phyloP scores from a whole-genome alignment of 2,329 filamentous ascomycete species.

The Aaosphaeria pasadenensis region DNA sequence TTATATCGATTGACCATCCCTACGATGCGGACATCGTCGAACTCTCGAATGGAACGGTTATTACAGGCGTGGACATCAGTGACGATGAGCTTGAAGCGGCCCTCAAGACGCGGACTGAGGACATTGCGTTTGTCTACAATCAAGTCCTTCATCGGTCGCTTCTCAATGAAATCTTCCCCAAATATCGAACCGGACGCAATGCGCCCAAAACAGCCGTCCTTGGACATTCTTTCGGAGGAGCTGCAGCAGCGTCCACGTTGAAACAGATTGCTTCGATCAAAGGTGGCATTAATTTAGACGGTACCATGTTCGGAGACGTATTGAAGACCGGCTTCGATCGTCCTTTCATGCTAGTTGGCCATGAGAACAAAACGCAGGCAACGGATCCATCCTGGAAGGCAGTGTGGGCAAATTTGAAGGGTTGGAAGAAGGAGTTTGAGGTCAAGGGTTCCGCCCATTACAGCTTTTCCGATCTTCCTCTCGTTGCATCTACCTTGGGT shows the following conservation, averaged over 20 bases:
- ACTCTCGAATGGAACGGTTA: constrained; percentile 43
- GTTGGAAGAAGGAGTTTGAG: constrained; percentile 25
- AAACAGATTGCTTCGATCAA: constrained; percentile 11
- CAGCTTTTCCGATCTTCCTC: constrained; percentile 24
- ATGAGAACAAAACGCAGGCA: constrained; percentile 25
- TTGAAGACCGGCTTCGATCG: constrained; percentile 9
- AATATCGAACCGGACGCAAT: neutral
- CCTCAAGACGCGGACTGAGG: constrained; percentile 17
- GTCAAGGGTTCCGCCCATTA: constrained; percentile 23
- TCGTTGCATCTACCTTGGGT: constrained; percentile 12
- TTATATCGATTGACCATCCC: constrained; percentile 51
- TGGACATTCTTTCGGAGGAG: constrained; percentile 39
- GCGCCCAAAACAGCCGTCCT: constrained; percentile 15
- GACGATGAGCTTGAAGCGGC: constrained; percentile 18
- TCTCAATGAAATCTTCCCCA: constrained; percentile 7
- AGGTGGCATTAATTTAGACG: constrained; percentile 37
- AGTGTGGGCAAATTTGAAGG: constrained; percentile 16
- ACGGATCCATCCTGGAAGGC: constrained; percentile 26
- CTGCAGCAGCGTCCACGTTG: constrained; percentile 20
- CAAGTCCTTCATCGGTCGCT: constrained; percentile 15
- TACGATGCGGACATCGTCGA: constrained; percentile 50
- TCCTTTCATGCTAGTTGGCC: constrained; percentile 23
- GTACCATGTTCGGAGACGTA: constrained; percentile 23
- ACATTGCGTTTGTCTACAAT: constrained; percentile 17
- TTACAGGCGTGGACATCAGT: constrained; percentile 21